Percentiles rank a stretch among this genome's conserved stretches.
Conservation (phyloP, 257 asterid species). For the Solanum pennellii region DNA sequence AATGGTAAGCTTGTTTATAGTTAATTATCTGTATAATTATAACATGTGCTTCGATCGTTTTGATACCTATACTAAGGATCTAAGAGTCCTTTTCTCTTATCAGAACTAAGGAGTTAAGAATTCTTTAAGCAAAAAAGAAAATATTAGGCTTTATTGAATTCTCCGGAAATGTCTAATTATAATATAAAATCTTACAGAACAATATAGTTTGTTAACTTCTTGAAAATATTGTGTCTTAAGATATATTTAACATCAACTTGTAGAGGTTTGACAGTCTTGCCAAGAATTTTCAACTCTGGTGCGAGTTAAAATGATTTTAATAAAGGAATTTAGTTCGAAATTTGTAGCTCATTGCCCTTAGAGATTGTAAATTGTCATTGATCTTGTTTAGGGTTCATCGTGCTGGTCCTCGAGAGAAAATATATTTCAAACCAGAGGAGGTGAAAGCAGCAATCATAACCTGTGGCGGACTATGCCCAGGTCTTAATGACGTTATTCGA, state of each 20-base stretch:
- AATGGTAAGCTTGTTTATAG: constrained; percentile 43
- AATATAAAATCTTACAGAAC: neutral
- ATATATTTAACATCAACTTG: neutral
- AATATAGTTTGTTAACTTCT: neutral
- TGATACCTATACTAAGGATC: neutral
- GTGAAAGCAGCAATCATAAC: constrained; percentile 91
- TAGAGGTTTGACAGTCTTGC: neutral
- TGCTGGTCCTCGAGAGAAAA: constrained; percentile 86
- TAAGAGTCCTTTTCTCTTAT: neutral
- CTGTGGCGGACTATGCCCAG: constrained; percentile 98
- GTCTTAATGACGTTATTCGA: constrained; percentile 82
- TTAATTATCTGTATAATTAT: neutral
- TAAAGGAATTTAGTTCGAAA: neutral
- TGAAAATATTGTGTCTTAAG: neutral
- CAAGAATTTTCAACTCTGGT: neutral
- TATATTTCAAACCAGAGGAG: constrained; percentile 73
- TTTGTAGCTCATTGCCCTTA: neutral
- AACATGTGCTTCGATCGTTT: neutral
- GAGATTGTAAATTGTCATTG: neutral
- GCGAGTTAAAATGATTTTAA: neutral
- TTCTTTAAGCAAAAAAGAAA: neutral
- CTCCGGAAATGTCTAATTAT: neutral
- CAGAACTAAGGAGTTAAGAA: neutral
- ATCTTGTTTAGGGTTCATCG: constrained; percentile 65
- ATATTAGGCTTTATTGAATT: neutral